Percentiles rank a stretch among this genome's conserved stretches.
Conservation (phyloP, 495 filamentous ascomycete genomes). For the Penicillium egyptiacum region DNA sequence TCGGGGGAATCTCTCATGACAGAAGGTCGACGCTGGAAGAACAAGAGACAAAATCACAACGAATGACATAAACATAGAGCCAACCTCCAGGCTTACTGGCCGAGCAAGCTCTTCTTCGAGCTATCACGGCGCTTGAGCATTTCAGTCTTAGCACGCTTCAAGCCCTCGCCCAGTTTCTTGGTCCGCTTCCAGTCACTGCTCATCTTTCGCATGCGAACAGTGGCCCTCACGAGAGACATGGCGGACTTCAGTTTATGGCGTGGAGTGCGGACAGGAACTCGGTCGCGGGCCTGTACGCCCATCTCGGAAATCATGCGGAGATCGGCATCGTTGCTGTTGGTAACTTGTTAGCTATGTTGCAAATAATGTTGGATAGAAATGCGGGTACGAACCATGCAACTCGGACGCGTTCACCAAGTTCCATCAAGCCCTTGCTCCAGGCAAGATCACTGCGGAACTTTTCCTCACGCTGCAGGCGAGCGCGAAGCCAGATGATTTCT, state of each 20-base stretch:
- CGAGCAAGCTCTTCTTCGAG: constrained; percentile 27
- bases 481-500: constrained; percentile 87
- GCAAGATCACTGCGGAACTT: constrained; percentile 73
- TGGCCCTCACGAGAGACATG: constrained; percentile 53
- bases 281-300: constrained; percentile 55
- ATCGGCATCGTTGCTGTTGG: constrained; percentile 82
- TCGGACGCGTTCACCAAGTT: constrained; percentile 71
- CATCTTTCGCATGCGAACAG: constrained; percentile 55
- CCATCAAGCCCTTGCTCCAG: constrained; percentile 79
- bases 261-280: constrained; percentile 31
- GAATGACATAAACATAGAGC: constrained; percentile 12
- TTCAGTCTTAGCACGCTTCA: constrained; percentile 48
- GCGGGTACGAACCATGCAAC: constrained; percentile 71
- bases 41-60: constrained; percentile 21
- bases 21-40: constrained; percentile 27
- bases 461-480: constrained; percentile 73
- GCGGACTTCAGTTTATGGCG: constrained; percentile 50
- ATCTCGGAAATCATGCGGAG: constrained; percentile 80
- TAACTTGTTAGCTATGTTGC: constrained; percentile 18
- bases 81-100: constrained; percentile 6
- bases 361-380: constrained; percentile 17
- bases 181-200: constrained; percentile 51
- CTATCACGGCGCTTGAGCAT: constrained; percentile 44
- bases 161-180: constrained; percentile 46
- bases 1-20: constrained; percentile 34